Evolutionary conservation across 768 basidiomycete species (phyloP).

Genomic region (Leccinum incarnatum): DNA sequence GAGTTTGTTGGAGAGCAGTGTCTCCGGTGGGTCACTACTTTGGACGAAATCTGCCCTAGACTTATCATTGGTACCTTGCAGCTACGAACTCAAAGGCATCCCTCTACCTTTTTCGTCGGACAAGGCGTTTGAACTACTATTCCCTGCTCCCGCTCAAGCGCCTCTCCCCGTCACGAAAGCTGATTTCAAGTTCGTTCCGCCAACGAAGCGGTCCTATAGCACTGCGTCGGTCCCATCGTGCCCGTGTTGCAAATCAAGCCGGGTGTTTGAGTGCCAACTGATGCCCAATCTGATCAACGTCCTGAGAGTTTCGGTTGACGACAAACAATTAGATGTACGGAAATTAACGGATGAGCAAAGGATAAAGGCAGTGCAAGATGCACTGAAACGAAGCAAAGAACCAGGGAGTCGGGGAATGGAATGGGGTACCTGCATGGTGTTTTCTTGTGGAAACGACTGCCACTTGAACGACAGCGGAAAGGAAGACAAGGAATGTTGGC

Average conservation of each 20-base stretch:
- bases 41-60: neutral
- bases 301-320: slow-evolving; percentile 39
- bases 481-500: slow-evolving; percentile 50
- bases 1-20: slow-evolving; percentile 77
- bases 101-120: slow-evolving; percentile 89
- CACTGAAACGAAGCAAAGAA: slow-evolving; percentile 46
- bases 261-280: slow-evolving; percentile 90
- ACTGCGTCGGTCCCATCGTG: slow-evolving; percentile 60
- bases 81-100: slow-evolving; percentile 83
- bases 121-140: slow-evolving; percentile 66
- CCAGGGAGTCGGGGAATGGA: slow-evolving; percentile 72
- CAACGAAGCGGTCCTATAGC: slow-evolving; percentile 52
- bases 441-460: slow-evolving; percentile 84
- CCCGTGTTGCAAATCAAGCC: slow-evolving; percentile 57
- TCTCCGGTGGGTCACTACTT: slow-evolving; percentile 54
- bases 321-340: slow-evolving; percentile 24
- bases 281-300: slow-evolving; percentile 93
- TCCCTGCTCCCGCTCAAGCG: slow-evolving; percentile 50
- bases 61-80: slow-evolving; percentile 28
- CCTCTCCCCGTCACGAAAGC: slow-evolving; percentile 58
- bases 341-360: slow-evolving; percentile 66
- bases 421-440: slow-evolving; percentile 91
- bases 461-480: slow-evolving; percentile 43
- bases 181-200: slow-evolving; percentile 50
- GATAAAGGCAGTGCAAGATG: slow-evolving; percentile 55